phyloP scores from a whole-genome alignment of 345 rosid genomes.

The Nasturtium officinale region DNA sequence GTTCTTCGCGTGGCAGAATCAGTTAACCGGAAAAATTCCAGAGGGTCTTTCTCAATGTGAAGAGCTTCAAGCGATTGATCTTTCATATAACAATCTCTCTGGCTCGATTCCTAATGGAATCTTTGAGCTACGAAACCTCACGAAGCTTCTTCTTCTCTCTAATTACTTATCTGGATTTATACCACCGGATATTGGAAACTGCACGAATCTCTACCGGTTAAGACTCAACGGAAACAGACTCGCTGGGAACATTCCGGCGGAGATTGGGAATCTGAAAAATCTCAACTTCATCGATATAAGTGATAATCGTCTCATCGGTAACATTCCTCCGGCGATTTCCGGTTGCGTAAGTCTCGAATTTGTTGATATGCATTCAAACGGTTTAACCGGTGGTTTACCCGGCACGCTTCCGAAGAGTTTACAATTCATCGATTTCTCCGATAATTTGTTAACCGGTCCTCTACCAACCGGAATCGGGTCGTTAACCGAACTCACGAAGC shows the following conservation, averaged over 20 bases:
- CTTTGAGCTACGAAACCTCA: slow-evolving; percentile 71
- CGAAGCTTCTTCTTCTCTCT: slow-evolving; percentile 76
- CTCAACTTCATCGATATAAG: slow-evolving; percentile 82
- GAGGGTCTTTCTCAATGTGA: slow-evolving; percentile 63
- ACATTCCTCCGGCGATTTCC: slow-evolving; percentile 58
- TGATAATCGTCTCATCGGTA: slow-evolving; percentile 64
- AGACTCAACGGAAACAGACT: slow-evolving; percentile 73
- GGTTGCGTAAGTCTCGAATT: slow-evolving; percentile 71
- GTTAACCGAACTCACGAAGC: slow-evolving; percentile 73
- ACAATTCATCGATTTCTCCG: slow-evolving; percentile 72
- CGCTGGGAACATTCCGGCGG: slow-evolving; percentile 73
- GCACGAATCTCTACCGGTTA: slow-evolving; percentile 66
- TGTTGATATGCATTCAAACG: slow-evolving; percentile 80
- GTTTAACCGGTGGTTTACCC: slow-evolving; percentile 68
- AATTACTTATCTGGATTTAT: slow-evolving; percentile 76
- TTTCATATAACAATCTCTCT: slow-evolving; percentile 77
- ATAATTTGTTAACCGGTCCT: slow-evolving; percentile 67
- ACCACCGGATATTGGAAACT: slow-evolving; percentile 84
- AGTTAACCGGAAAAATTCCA: slow-evolving; percentile 74
- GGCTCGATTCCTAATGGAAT: slow-evolving; percentile 72
- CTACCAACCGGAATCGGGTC: slow-evolving; percentile 63
- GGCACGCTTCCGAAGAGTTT: slow-evolving; percentile 65
- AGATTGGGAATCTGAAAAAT: slow-evolving; percentile 62
- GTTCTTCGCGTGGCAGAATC: slow-evolving; percentile 92
- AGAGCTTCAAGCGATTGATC: slow-evolving; percentile 87